Percentiles rank a stretch among this genome's conserved stretches.
Conservation (phyloP, 345 rosid genomes). For the Euclidium syriacum region DNA sequence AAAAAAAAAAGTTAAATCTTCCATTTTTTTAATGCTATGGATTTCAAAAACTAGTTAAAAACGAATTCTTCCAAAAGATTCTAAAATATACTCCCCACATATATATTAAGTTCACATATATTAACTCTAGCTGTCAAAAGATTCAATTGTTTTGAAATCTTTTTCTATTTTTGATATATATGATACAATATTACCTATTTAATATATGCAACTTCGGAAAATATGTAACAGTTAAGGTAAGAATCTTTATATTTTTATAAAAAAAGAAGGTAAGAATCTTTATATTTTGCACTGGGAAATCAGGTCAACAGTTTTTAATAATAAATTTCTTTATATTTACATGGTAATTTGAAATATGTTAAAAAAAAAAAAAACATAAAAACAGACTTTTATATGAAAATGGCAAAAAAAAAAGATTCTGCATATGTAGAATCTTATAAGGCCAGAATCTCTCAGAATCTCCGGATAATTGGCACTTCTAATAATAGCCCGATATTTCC, state of each 20-base stretch:
- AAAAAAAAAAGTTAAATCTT: not conserved
- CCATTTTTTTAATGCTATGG: not conserved
- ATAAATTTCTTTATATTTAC: too few relatives aligned
- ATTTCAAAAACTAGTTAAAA: not conserved
- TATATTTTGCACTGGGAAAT: not conserved
- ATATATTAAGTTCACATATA: not conserved
- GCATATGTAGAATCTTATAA: conserved; percentile 7
- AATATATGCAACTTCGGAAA: not conserved
- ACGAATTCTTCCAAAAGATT: not conserved
- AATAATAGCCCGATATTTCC: conserved; percentile 19
- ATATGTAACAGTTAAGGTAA: not conserved
- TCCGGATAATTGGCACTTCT: conserved; percentile 15
- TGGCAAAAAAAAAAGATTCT: conserved; percentile 10
- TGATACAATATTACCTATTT: not conserved
- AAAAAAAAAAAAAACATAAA: too few relatives aligned
- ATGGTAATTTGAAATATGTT: too few relatives aligned
- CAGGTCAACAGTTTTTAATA: not conserved
- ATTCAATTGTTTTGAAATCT: not conserved
- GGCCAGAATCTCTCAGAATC: conserved; percentile 18
- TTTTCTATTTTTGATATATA: not conserved
- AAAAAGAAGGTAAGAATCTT: not conserved
- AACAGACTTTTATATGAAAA: not conserved
- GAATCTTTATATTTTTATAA: not conserved
- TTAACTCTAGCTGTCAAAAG: not conserved
- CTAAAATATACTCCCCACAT: conserved; percentile 1